A percentile compares a stretch with the other conserved stretches of the same genome.
These are phyloP conservation scores for Nakazawaea populi DNA, from an alignment of 805 yeast species.

Conservation along the genomic window DNA sequence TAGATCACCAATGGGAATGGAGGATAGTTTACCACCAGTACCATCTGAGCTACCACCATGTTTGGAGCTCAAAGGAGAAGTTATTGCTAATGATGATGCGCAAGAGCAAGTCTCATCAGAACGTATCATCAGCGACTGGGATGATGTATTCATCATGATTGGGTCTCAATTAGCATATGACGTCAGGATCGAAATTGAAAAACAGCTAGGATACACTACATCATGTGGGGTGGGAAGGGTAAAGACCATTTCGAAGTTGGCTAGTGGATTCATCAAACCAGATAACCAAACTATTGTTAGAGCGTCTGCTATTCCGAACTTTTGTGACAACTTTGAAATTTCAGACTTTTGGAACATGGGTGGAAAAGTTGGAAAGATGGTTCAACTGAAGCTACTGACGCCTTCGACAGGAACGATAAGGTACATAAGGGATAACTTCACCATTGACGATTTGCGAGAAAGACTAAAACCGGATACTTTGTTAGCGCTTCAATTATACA, in stretches of 20 bases:
- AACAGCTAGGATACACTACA: slow-evolving; percentile 70
- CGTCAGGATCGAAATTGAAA: slow-evolving; percentile 46
- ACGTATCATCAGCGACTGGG: slow-evolving; percentile 54
- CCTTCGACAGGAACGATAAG: slow-evolving; percentile 44
- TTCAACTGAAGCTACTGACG: slow-evolving; percentile 42
- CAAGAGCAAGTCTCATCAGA: slow-evolving; percentile 19
- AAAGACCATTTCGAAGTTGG: slow-evolving; percentile 78
- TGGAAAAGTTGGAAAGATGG: slow-evolving; percentile 72
- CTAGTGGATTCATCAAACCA: slow-evolving; percentile 82
- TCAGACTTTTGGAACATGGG: slow-evolving; percentile 88
- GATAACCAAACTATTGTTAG: slow-evolving; percentile 75
- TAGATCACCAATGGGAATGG: slow-evolving; percentile 10
- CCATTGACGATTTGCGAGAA: slow-evolving; percentile 29
- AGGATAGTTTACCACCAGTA: slow-evolving; percentile 35
- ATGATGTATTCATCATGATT: slow-evolving; percentile 62
- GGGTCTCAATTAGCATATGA: slow-evolving; percentile 58
- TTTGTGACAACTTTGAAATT: slow-evolving; percentile 56
- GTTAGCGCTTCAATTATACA: slow-evolving; percentile 50
- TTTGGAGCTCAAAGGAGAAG: slow-evolving; percentile 25
- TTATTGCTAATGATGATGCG: slow-evolving; percentile 16
- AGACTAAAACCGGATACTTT: slow-evolving; percentile 34
- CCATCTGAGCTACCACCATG: slow-evolving; percentile 29
- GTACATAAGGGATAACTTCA: slow-evolving; percentile 44
- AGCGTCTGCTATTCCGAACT: slow-evolving; percentile 38
- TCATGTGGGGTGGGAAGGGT: slow-evolving; percentile 83